Evolutionary conservation across 1,284 basidiomycete species (phyloP).

Genomic region (Puccinia coronata): DNA sequence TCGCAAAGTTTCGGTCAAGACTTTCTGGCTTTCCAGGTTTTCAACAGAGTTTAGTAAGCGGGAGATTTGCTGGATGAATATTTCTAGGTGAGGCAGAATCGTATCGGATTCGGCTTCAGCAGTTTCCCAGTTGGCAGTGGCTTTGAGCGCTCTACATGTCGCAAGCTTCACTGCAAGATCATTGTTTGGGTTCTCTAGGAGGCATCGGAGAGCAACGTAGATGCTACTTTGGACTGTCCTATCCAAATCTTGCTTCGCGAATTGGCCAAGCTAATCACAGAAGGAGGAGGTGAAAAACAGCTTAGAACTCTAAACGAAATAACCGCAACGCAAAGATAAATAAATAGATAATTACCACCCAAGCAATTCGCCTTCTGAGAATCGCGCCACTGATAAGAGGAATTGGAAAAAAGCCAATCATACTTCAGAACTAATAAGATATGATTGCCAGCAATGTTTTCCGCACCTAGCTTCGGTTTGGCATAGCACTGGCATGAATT

Average conservation of each 20-base stretch:
- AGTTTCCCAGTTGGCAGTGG: conserved; percentile 41
- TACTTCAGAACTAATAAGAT: background rate
- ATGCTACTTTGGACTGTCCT: conserved; percentile 27
- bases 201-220: conserved; percentile 30
- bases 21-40: conserved; percentile 41
- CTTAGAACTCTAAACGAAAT: background rate
- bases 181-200: conserved; percentile 39
- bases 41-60: conserved; percentile 35
- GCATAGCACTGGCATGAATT: conserved; percentile 38
- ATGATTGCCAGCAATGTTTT: background rate
- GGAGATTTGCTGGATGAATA: conserved; percentile 35
- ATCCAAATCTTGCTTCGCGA: conserved; percentile 39
- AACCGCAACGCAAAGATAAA: background rate
- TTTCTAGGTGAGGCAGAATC: conserved; percentile 21
- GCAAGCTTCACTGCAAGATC: conserved; percentile 45
- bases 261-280: conserved; percentile 39
- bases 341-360: conserved; percentile 23
- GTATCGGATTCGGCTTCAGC: conserved; percentile 5
- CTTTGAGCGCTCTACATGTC: conserved; percentile 34
- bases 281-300: background rate
- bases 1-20: conserved; percentile 38
- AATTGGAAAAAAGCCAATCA: background rate
- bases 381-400: conserved; percentile 26
- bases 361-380: conserved; percentile 33
- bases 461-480: conserved; percentile 32